phyloP scores from a whole-genome alignment of 2,329 filamentous ascomycete genomes.

The Ceratocystis papillata region DNA sequence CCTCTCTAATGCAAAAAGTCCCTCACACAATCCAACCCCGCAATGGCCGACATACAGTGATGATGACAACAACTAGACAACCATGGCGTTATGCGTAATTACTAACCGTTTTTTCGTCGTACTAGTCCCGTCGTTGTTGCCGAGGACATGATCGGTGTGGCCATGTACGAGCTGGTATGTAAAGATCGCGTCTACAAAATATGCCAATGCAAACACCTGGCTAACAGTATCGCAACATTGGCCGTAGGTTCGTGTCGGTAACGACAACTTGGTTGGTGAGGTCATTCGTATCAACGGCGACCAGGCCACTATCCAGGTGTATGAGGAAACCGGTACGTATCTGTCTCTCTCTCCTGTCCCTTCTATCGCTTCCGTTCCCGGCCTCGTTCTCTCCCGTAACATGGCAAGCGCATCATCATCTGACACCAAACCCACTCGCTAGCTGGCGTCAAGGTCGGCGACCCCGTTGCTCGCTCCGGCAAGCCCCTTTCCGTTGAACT shows the following conservation, averaged over 20 bases:
- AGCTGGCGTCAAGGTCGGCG: conserved; percentile 93
- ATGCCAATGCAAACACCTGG: conserved; percentile 6
- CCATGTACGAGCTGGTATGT: conserved; percentile 96
- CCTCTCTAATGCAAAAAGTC: conserved; percentile 25
- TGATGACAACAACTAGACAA: conserved; percentile 17
- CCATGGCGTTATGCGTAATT: not conserved
- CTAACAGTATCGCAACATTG: conserved; percentile 3
- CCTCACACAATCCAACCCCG: conserved; percentile 20
- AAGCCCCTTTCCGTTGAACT: conserved; percentile 97
- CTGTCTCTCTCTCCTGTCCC: conserved; percentile 28
- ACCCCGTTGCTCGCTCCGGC: conserved; percentile 79
- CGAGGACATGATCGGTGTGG: conserved; percentile 97
- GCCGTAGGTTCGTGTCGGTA: conserved; percentile 71
- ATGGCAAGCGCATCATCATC: not conserved
- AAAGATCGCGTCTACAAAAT: not conserved
- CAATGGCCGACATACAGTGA: conserved; percentile 5
- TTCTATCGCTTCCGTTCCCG: not conserved
- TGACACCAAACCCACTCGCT: conserved; percentile 19
- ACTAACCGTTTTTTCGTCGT: conserved; percentile 30
- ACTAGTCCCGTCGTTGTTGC: conserved; percentile 81
- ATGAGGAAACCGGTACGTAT: conserved; percentile 85
- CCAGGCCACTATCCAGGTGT: conserved; percentile 95
- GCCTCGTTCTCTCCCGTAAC: not conserved
- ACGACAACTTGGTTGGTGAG: conserved; percentile 86
- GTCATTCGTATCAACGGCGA: conserved; percentile 96